A percentile compares a stretch with the other conserved stretches of the same genome.
These are phyloP conservation scores for Wickerhamiella kurtzmanii DNA, from an alignment of 805 yeast species.

Conservation along the genomic window DNA sequence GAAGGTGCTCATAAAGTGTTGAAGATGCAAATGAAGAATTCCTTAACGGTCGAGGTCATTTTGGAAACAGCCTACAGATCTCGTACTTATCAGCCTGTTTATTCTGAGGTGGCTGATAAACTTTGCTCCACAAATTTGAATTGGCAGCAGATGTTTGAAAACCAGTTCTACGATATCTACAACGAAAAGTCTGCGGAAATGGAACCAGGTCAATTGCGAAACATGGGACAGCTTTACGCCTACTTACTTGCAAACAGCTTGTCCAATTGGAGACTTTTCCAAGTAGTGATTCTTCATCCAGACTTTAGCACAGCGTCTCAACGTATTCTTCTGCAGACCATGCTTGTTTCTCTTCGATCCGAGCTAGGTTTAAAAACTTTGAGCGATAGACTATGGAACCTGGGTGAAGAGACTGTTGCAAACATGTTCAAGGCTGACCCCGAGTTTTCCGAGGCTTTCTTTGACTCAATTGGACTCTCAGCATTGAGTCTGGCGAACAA, in stretches of 20 bases:
- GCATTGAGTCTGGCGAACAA: too few species aligned
- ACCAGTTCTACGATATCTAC: constrained; percentile 37
- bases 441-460: constrained; percentile 72
- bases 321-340: constrained; percentile 65
- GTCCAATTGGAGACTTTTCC: constrained; percentile 47
- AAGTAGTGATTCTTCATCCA: constrained; percentile 48
- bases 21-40: constrained; percentile 31
- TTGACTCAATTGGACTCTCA: constrained; percentile 88
- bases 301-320: constrained; percentile 61
- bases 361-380: constrained; percentile 54
- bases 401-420: constrained; percentile 20
- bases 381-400: constrained; percentile 38
- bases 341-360: constrained; percentile 65
- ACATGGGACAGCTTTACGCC: constrained; percentile 76
- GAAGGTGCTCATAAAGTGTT: constrained; percentile 84
- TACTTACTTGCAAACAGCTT: constrained; percentile 61
- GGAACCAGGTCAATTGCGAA: constrained; percentile 62
- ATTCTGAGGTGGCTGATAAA: constrained; percentile 62
- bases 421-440: constrained; percentile 20
- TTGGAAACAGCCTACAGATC: constrained; percentile 76
- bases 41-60: constrained; percentile 54
- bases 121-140: too few species aligned
- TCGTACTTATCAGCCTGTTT: constrained; percentile 71
- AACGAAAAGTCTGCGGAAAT: constrained; percentile 49
- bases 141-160: constrained; percentile 44